Conservation (phyloP, 73 alveolate species). For the Paramecium tetraurelia region DNA sequence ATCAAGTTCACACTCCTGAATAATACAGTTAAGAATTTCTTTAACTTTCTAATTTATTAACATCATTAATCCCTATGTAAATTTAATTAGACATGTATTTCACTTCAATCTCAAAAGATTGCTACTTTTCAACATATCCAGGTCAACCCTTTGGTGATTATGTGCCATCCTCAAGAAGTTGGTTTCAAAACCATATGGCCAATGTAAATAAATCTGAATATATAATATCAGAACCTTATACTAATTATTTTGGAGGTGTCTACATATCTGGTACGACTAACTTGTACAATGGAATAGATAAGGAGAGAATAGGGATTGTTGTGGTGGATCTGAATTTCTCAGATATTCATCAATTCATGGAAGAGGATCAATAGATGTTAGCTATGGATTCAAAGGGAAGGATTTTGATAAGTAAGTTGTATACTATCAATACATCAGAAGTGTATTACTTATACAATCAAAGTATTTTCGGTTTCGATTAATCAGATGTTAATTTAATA, state of each 20-base stretch:
- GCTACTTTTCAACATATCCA: not conserved
- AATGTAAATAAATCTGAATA: not conserved
- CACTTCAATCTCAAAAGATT: not conserved
- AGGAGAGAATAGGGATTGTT: not conserved
- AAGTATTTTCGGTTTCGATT: not conserved
- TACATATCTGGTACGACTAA: not conserved
- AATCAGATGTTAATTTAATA: not conserved
- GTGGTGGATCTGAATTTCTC: not conserved
- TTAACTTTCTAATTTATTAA: not conserved
- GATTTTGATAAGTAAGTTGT: not conserved
- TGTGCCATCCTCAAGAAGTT: not conserved
- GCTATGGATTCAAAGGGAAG: not conserved
- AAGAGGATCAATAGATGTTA: not conserved
- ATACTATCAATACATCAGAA: not conserved
- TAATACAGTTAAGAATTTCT: not conserved
- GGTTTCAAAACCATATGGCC: not conserved
- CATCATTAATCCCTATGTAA: not conserved
- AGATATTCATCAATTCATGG: not conserved
- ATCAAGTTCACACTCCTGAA: not conserved
- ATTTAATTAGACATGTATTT: not conserved
- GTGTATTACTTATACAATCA: not conserved
- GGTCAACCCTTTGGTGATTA: not conserved
- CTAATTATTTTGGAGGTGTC: not conserved
- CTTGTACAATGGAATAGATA: not conserved
- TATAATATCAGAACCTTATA: not conserved